Evolutionary conservation across 192 early-diverging fungal species (phyloP).

Genomic region (Coemansia sp.): DNA sequence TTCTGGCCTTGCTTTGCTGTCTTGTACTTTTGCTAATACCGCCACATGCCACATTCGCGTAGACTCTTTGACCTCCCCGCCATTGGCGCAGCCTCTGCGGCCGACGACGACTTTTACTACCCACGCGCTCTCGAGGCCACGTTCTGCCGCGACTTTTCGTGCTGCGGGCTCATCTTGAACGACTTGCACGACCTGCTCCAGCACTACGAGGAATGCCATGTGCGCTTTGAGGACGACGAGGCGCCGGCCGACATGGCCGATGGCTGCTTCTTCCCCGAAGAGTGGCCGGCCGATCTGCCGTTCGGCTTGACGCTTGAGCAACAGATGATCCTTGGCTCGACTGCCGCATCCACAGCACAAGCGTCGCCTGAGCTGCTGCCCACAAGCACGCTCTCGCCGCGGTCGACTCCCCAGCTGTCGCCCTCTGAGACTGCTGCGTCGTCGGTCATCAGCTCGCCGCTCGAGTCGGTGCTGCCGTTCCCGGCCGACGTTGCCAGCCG

Average conservation of each 20-base stretch:
- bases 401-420: conserved; percentile 26
- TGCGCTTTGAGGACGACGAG: conserved; percentile 84
- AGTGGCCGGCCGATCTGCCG: conserved; percentile 50
- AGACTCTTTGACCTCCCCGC: conserved; percentile 42
- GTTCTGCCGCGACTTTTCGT: conserved; percentile 94
- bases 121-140: conserved; percentile 79
- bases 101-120: conserved; percentile 57
- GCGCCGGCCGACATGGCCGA: conserved; percentile 51
- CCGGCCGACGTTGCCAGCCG: conserved; percentile 32
- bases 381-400: conserved; percentile 39
- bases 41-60: conserved; percentile 9
- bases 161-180: conserved; percentile 86
- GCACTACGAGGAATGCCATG: conserved; percentile 95
- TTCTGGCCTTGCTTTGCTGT: not conserved
- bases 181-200: conserved; percentile 94
- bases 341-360: conserved; percentile 30
- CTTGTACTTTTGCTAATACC: conserved; percentile 1
- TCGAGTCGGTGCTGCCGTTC: conserved; percentile 36
- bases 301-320: conserved; percentile 51
- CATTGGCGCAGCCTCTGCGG: conserved; percentile 21
- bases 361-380: conserved; percentile 33
- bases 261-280: conserved; percentile 52
- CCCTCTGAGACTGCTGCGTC: conserved; percentile 43
- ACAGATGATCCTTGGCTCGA: conserved; percentile 43
- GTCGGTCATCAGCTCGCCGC: conserved; percentile 47